Evolutionary conservation across 2,329 filamentous ascomycete species (phyloP).

Genomic region (Parastagonospora avenae): DNA sequence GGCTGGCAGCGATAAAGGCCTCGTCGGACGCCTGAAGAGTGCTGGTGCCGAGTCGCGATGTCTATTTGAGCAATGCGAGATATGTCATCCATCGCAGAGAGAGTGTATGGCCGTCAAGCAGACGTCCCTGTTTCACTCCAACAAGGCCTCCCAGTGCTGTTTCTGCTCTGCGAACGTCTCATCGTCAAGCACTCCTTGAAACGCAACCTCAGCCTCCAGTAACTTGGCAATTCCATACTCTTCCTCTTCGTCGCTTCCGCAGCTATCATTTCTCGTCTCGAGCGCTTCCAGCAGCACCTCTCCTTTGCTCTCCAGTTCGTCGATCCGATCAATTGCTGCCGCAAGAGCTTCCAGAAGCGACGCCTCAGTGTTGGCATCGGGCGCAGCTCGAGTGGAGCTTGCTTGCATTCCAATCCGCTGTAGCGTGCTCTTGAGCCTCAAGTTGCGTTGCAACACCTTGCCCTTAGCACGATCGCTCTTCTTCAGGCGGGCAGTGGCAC

Average conservation of each 20-base stretch:
- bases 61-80: too few species aligned
- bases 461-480: slow-evolving; percentile 23
- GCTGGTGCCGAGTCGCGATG: too few species aligned
- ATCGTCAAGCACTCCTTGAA: slow-evolving; percentile 19
- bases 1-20: too few species aligned
- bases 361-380: slow-evolving; percentile 3
- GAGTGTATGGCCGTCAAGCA: too few species aligned
- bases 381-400: neutral
- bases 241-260: slow-evolving; percentile 4
- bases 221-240: slow-evolving; percentile 4
- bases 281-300: slow-evolving; percentile 15
- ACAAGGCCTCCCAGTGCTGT: slow-evolving; percentile 8
- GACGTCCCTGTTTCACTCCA: slow-evolving; percentile 7
- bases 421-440: slow-evolving; percentile 15
- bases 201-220: slow-evolving; percentile 8
- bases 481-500: slow-evolving; percentile 8
- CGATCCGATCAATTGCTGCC: slow-evolving; percentile 14
- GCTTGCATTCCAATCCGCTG: slow-evolving; percentile 1
- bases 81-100: too few species aligned
- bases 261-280: slow-evolving; percentile 6
- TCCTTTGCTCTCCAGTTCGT: slow-evolving; percentile 19
- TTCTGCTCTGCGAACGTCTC: slow-evolving; percentile 19
- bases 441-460: slow-evolving; percentile 20
- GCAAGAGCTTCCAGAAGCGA: slow-evolving; percentile 17
- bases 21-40: too few species aligned